Evolutionary conservation across 768 basidiomycete genomes (phyloP), one percentile per base, ranked within the genome.

Genomic region (Grammothele lineata): DNA sequence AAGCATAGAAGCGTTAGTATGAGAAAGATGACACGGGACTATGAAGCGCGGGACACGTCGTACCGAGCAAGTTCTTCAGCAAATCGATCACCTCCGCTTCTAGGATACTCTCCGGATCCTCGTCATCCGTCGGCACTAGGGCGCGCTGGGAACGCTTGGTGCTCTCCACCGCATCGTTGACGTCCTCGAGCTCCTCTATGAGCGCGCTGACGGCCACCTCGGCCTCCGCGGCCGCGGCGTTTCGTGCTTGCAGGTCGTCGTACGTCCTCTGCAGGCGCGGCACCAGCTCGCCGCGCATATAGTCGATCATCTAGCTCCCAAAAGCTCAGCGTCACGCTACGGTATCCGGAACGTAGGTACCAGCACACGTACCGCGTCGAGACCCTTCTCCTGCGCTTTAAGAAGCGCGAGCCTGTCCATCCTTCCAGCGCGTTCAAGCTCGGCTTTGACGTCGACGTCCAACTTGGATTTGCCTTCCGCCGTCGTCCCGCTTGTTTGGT

Each of bases 201-300:
- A 73, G 54, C 2, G 63, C 62, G 14, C 66, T 63, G 12, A 68
- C 42, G 23, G 67, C 50, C 1, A 62, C 68, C 27, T 69, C 66
- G 2, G 64, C 53, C 23, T 70, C 65, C 14, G 45, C 39, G 8
- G 52, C 47, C 1, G 55, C 40, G 8, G 64, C 51, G 15, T 37
- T 30, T 23, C 45, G 45, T 8, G 50, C 39, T 37, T 68, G 60
- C 10, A 67, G 51, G 5, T 24, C 42, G 6, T 52, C 54, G 8
- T 66, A 61, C 17, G 59, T 55, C 17, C 54, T 57, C 1, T 66
- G 48, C 9, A 70, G 35, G 2, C 35, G 43, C 19, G 56, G 53
- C 7, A 55, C 43, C 36, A 64, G 57, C 18, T 37, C 41, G 12
- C 32, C 45, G 12, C 40, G 40, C 32, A 51, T 37, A 12, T 34